Conservation (phyloP, 2,329 filamentous ascomycete species). For the Huntiella bhutanensis region DNA sequence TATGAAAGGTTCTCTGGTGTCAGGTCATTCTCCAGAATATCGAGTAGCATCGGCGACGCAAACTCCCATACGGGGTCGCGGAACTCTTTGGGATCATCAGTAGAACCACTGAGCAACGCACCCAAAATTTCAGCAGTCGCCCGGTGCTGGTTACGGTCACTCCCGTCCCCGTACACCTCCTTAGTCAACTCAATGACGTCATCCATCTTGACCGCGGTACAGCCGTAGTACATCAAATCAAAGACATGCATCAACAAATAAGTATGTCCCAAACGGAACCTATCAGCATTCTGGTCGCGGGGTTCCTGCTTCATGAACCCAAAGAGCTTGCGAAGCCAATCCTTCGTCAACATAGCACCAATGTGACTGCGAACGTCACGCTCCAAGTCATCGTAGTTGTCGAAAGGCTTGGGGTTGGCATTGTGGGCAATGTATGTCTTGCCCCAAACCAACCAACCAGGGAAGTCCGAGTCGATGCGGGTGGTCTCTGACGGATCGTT, state of each 20-base stretch:
- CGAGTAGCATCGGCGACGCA: slow-evolving; percentile 69
- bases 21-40: slow-evolving; percentile 74
- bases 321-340: slow-evolving; percentile 80
- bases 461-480: slow-evolving; percentile 79
- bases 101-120: slow-evolving; percentile 61
- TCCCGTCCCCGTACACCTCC: slow-evolving; percentile 74
- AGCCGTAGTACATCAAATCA: slow-evolving; percentile 66
- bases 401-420: slow-evolving; percentile 49
- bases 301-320: slow-evolving; percentile 93
- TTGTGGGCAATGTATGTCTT: slow-evolving; percentile 67
- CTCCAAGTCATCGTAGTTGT: slow-evolving; percentile 64
- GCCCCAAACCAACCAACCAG: slow-evolving; percentile 93
- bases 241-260: slow-evolving; percentile 80
- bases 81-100: slow-evolving; percentile 56
- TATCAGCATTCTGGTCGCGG: slow-evolving; percentile 58
- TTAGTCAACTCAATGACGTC: slow-evolving; percentile 69
- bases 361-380: slow-evolving; percentile 56
- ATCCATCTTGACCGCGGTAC: slow-evolving; percentile 61
- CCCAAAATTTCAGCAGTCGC: slow-evolving; percentile 88
- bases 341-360: slow-evolving; percentile 56
- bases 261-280: slow-evolving; percentile 76
- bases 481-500: slow-evolving; percentile 56
- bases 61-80: slow-evolving; percentile 72
- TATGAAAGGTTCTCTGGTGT: slow-evolving; percentile 90
- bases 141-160: slow-evolving; percentile 92